Conservation (phyloP, 768 basidiomycete genomes). For the Hypsizygus marmoreus region DNA sequence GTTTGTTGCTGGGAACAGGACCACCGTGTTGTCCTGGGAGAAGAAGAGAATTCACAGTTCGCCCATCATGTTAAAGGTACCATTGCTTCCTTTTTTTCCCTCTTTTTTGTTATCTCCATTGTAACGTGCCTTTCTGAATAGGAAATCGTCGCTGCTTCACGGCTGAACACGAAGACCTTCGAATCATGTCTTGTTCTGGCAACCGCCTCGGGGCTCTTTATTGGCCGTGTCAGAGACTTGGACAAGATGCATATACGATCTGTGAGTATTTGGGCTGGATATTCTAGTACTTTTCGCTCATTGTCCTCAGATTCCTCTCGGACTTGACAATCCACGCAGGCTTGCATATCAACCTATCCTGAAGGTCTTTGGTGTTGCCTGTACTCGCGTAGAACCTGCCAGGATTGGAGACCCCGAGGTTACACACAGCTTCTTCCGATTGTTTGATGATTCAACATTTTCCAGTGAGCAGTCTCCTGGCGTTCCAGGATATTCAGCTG, state of each 20-base stretch:
- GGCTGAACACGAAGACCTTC: slow-evolving; percentile 50
- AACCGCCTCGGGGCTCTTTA: slow-evolving; percentile 51
- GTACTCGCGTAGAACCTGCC: slow-evolving; percentile 52
- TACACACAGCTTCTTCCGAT: slow-evolving; percentile 57
- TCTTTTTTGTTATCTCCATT: no score
- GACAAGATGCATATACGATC: slow-evolving; percentile 83
- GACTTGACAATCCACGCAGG: slow-evolving; percentile 67
- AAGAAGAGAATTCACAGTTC: slow-evolving; percentile 66
- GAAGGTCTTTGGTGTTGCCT: slow-evolving; percentile 68
- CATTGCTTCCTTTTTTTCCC: background rate
- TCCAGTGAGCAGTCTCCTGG: slow-evolving; percentile 45
- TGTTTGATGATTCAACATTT: slow-evolving; percentile 68
- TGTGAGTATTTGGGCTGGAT: slow-evolving; percentile 54
- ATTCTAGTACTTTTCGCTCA: slow-evolving; percentile 4
- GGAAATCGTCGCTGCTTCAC: slow-evolving; percentile 55
- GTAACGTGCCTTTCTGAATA: no score
- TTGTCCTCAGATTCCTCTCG: slow-evolving; percentile 60
- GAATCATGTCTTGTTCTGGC: slow-evolving; percentile 60
- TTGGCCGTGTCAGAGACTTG: slow-evolving; percentile 68
- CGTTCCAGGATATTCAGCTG: background rate
- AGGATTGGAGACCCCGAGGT: slow-evolving; percentile 52
- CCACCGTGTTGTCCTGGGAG: slow-evolving; percentile 70
- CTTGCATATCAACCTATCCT: slow-evolving; percentile 60
- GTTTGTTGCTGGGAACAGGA: slow-evolving; percentile 71
- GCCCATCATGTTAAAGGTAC: slow-evolving; percentile 72